These are phyloP conservation scores for Spinellus fusiger DNA, from an alignment of 192 early-diverging fungal species.

Conservation along the genomic window DNA sequence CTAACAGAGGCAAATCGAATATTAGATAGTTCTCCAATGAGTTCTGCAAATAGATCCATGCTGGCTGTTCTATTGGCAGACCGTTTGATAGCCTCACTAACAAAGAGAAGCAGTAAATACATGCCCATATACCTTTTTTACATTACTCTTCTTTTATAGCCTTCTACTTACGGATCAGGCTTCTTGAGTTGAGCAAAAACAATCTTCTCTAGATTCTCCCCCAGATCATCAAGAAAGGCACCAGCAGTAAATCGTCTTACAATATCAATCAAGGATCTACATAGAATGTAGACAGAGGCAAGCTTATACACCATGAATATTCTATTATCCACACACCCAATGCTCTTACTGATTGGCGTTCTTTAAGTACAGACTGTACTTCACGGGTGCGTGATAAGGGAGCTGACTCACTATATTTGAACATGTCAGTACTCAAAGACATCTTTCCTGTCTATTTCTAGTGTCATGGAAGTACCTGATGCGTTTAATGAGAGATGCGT, in stretches of 20 bases:
- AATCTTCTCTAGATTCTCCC: conserved; percentile 86
- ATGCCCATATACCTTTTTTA: neutral
- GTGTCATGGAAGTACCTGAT: conserved; percentile 21
- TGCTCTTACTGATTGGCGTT: conserved; percentile 53
- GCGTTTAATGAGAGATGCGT: conserved; percentile 22
- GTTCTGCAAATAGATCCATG: conserved; percentile 83
- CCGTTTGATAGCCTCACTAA: conserved; percentile 57
- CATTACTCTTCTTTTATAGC: neutral
- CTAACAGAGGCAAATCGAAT: conserved; percentile 90
- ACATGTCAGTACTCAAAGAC: neutral
- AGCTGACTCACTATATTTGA: conserved; percentile 20
- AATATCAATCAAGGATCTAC: conserved; percentile 82
- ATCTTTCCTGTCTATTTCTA: neutral
- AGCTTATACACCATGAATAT: conserved; percentile 42
- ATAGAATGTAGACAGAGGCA: conserved; percentile 79
- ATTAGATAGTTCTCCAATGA: conserved; percentile 88
- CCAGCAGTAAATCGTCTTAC: conserved; percentile 66
- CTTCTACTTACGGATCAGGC: conserved; percentile 69
- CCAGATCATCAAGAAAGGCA: conserved; percentile 74
- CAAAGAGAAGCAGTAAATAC: neutral
- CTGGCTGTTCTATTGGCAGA: conserved; percentile 81
- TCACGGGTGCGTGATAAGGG: conserved; percentile 38
- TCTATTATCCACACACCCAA: neutral
- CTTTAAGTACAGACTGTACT: conserved; percentile 50
- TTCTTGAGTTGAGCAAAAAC: conserved; percentile 87